Evolutionary conservation across 2,329 filamentous ascomycete genomes (phyloP).

Genomic region (Cercospora brassicicola): DNA sequence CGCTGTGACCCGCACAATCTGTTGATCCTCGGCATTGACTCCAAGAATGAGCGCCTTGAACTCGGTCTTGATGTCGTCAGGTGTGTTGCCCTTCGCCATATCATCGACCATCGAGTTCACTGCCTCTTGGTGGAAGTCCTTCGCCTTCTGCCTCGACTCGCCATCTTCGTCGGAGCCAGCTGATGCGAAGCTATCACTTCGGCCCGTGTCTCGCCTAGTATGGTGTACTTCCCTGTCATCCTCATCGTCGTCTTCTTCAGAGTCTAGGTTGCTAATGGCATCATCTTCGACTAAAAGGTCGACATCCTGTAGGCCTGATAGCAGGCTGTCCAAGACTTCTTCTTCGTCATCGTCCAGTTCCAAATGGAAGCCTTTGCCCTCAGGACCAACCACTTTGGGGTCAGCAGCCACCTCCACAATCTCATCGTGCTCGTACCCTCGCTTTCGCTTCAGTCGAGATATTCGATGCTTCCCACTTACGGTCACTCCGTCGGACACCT

Average conservation of each 20-base stretch:
- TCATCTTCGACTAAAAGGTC: constrained; percentile 48
- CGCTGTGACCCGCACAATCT: constrained; percentile 83
- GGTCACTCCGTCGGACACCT: constrained; percentile 62
- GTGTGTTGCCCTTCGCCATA: constrained; percentile 67
- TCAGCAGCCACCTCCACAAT: constrained; percentile 45
- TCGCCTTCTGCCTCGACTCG: constrained; percentile 46
- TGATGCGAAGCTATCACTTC: constrained; percentile 40
- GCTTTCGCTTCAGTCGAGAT: constrained; percentile 49
- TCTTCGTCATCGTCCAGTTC: constrained; percentile 66
- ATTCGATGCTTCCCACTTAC: constrained; percentile 48
- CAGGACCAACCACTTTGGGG: constrained; percentile 56
- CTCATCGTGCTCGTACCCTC: constrained; percentile 46
- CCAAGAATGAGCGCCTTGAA: constrained; percentile 90
- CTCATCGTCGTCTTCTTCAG: constrained; percentile 44
- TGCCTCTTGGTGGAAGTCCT: constrained; percentile 82
- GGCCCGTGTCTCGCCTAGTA: constrained; percentile 32
- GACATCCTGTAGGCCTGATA: constrained; percentile 45
- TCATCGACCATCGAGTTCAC: constrained; percentile 84
- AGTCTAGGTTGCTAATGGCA: constrained; percentile 66
- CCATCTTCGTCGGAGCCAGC: constrained; percentile 64
- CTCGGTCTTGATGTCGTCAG: constrained; percentile 88
- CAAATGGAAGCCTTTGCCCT: constrained; percentile 60
- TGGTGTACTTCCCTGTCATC: constrained; percentile 48
- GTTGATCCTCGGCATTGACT: constrained; percentile 83
- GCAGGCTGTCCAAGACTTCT: constrained; percentile 48